Percentiles rank a stretch among this genome's conserved stretches.
These are phyloP conservation scores for Bauhinia variegata DNA, from an alignment of 306 rosid genomes.

Conservation along the genomic window DNA sequence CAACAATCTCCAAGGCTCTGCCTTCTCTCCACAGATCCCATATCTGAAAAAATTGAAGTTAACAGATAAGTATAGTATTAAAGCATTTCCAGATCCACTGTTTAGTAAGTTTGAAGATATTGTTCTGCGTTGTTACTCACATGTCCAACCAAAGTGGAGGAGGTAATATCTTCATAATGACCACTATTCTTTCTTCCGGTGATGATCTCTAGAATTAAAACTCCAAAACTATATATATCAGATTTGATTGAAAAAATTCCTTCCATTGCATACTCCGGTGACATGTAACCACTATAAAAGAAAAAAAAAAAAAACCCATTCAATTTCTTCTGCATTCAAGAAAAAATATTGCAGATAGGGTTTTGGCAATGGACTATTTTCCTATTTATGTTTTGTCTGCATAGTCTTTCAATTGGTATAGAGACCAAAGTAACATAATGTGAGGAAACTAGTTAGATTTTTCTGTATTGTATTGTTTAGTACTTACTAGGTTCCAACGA, in stretches of 20 bases:
- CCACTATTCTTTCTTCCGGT: slow-evolving; percentile 44
- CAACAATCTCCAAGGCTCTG: slow-evolving; percentile 31
- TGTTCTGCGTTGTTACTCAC: slow-evolving; percentile 32
- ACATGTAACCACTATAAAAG: slow-evolving; percentile 43
- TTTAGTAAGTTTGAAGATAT: neutral
- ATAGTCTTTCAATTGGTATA: too few species aligned
- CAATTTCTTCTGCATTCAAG: too few species aligned
- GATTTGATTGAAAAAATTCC: slow-evolving; percentile 44
- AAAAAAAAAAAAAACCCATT: neutral
- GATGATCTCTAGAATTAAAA: slow-evolving; percentile 46
- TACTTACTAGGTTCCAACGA: slow-evolving; percentile 54
- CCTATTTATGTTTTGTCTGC: too few species aligned
- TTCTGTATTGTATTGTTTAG: neutral
- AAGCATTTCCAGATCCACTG: too few species aligned
- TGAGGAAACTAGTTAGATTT: neutral
- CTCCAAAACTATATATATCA: slow-evolving; percentile 47
- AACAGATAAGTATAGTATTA: too few species aligned
- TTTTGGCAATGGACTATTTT: too few species aligned
- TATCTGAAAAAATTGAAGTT: slow-evolving; percentile 17
- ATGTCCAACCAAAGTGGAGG: slow-evolving; percentile 49
- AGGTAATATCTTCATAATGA: neutral
- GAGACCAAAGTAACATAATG: too few species aligned
- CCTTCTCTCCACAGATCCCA: slow-evolving; percentile 54
- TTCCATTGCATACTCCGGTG: slow-evolving; percentile 54
- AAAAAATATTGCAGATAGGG: too few species aligned